Evolutionary conservation across 805 yeast species (phyloP), one percentile per base, ranked within the genome.

Genomic region (Yarrowia phangngaensis): DNA sequence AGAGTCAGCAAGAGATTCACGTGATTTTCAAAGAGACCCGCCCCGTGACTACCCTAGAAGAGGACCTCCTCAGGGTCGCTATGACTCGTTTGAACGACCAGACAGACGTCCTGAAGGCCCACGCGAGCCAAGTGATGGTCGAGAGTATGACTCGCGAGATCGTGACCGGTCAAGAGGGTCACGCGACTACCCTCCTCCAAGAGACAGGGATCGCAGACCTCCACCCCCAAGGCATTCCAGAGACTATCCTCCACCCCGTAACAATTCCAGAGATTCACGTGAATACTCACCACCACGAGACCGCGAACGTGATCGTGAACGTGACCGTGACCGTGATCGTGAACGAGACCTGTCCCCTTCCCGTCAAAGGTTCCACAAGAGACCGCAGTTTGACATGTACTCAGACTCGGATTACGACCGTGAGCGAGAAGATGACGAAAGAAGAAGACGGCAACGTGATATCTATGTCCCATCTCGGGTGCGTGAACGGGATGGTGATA

Each of bases 331-430:
- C 1, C 45, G 31, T n/a, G 40, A 34, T 17, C 4, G 30, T 6
- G 24, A 38, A 16, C 13, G 47, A 13, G 29, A 27, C 15, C 19
- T 27, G 12, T 27, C 32, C 3, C 34, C 34, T 0, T 27, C 32
- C 6, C 3, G 47, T 19, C 27, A 40, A 12, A 24, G 47, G 34
- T 28, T 28, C 15, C 34, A 40, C 14, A 29, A 40, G 14, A 27
- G 47, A 2, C 34, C 32, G 2, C 32, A 29, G 6, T 27, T 27
- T 6, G 47, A 40, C 14, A 40, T 27, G 34, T 27, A 27, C 34
- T 29, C 34, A 9, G 47, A 40, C 20, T 20, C 47, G 5, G 47
- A 40, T 15, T 29, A 27, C 20, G 47, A 40, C 20, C 47, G 47
- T 4, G 43, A 34, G 12, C 28, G 41, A 8, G 33, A 40, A 2